Base-by-base conservation (phyloP, 1,284 basidiomycete genomes). In the Pseudomicrostroma phylloplanum region DNA sequence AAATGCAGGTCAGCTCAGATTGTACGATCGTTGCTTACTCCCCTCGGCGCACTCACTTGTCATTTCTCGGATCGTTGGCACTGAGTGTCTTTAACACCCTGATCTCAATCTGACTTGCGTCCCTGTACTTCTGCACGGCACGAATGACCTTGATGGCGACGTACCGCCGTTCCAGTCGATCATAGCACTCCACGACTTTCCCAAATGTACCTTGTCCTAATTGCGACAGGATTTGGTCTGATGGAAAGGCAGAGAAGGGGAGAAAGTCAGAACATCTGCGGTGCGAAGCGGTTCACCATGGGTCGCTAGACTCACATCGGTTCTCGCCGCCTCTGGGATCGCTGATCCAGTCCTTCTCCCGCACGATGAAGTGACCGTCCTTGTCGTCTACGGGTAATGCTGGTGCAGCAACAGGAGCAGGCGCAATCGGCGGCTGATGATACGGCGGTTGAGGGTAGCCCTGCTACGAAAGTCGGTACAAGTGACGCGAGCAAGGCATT, bases 161-260 rank as follows among this genome's bases (percentile, higher is more conserved):
- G 76, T 87, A 85, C 71, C 83, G 84, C 36, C 80, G 70, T 53
- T 68, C 53, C 55, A 88, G 84, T 42, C 86, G 86, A 81, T 96
- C 91, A 73, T 89, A 81, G 42, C 92, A 92, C 79, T 97, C 91
- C 60, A 98, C 93, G 30, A 99, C 96, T 81, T 98, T 99, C 70
- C 96, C 96, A 77, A 98, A 99, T 7, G 96, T 99, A 6, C 96
- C 96, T 82, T 98, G 96, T 17, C 96, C 96, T 2, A 99, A 84
- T 46, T 94, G 83, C 60, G 87, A 85, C 59, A 93, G 86, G 60
- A 94, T 96, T 65, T 89, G 73, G 30, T 36, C 30, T 36, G 30
- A 36, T 4, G 9, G 30, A 3, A 3, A 9, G 30, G 30, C 30
- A 64, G 75, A 55, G 61, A 56, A 12, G 41, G 9, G 21, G 59